Percentiles rank a stretch among this genome's conserved stretches.
Evolutionary conservation across 768 basidiomycete species (phyloP).

Genomic region (Cystofilobasidium bisporidii): DNA sequence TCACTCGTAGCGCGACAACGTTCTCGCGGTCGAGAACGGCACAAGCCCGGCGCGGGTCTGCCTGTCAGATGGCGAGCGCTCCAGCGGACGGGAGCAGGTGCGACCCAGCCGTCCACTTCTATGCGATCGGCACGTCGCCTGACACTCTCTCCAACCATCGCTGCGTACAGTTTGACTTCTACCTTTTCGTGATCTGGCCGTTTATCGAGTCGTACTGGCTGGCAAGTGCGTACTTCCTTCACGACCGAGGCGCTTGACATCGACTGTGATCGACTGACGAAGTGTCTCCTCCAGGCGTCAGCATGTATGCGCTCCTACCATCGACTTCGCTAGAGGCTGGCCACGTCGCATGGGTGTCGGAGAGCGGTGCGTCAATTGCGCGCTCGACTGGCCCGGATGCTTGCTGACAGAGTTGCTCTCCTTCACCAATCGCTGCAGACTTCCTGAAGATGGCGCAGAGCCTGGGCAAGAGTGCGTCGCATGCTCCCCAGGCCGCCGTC

Average conservation of each 20-base stretch:
- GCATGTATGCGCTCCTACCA: not conserved
- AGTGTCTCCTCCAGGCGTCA: not conserved
- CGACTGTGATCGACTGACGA: too few species aligned
- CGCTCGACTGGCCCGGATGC: not conserved
- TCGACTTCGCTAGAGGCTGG: not conserved
- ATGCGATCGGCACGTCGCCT: too few species aligned
- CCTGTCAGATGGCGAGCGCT: slow-evolving; percentile 19
- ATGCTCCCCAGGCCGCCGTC: not conserved
- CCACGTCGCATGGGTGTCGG: not conserved
- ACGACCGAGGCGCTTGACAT: too few species aligned
- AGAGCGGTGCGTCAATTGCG: not conserved
- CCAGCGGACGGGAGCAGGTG: not conserved
- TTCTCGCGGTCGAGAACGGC: slow-evolving; percentile 26
- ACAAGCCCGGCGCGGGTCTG: slow-evolving; percentile 25
- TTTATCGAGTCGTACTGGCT: slow-evolving; percentile 21
- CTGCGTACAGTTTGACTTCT: slow-evolving; percentile 30
- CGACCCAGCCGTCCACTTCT: not conserved
- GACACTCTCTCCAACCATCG: too few species aligned
- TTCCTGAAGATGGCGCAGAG: slow-evolving; percentile 5
- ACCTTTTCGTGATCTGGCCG: slow-evolving; percentile 29
- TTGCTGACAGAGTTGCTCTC: not conserved
- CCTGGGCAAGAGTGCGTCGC: slow-evolving; percentile 7
- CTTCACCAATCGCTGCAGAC: not conserved
- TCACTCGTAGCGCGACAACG: slow-evolving; percentile 1
- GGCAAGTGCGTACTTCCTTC: slow-evolving; percentile 1